Percentiles rank a stretch among this genome's conserved stretches.
phyloP scores from a whole-genome alignment of 139 green algal genomes.

The Spirogloea muscicola region DNA sequence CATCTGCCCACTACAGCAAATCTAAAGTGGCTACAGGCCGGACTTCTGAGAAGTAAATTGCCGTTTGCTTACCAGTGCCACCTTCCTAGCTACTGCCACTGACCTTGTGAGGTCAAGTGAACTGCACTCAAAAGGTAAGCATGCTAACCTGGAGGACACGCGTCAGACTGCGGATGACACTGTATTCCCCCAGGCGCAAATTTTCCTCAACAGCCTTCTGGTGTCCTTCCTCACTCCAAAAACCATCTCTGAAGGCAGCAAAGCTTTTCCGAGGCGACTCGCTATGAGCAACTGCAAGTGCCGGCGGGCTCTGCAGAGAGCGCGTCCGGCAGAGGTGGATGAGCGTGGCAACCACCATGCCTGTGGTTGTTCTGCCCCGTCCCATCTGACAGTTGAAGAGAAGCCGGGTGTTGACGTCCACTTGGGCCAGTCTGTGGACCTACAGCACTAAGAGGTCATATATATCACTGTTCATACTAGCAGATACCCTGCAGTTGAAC shows the following conservation, averaged over 20 bases:
- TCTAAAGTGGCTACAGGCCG: no score
- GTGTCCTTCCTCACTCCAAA: not conserved
- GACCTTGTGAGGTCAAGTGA: no score
- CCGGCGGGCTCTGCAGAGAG: no score
- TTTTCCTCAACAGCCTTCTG: not conserved
- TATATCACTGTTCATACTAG: no score
- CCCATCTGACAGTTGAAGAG: slow-evolving; percentile 99
- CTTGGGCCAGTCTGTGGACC: slow-evolving; percentile 2
- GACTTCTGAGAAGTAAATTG: no score
- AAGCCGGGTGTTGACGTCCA: slow-evolving; percentile 54
- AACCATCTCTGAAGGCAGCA: slow-evolving; percentile 4
- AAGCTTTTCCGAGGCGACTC: not conserved
- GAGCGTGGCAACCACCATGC: slow-evolving; percentile 87
- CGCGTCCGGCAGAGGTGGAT: slow-evolving; percentile 42
- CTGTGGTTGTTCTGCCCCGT: slow-evolving; percentile 83
- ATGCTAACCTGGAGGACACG: slow-evolving; percentile 62
- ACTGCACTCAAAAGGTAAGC: no score
- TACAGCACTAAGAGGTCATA: no score
- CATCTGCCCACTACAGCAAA: no score
- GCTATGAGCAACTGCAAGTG: no score
- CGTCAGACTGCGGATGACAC: slow-evolving; percentile 72
- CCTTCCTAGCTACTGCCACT: no score
- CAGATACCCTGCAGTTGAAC: no score
- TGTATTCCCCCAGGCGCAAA: slow-evolving; percentile 63
- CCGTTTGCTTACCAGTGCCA: no score